Conservation (phyloP, 768 basidiomycete species). For the Psilocybe tampanensis region DNA sequence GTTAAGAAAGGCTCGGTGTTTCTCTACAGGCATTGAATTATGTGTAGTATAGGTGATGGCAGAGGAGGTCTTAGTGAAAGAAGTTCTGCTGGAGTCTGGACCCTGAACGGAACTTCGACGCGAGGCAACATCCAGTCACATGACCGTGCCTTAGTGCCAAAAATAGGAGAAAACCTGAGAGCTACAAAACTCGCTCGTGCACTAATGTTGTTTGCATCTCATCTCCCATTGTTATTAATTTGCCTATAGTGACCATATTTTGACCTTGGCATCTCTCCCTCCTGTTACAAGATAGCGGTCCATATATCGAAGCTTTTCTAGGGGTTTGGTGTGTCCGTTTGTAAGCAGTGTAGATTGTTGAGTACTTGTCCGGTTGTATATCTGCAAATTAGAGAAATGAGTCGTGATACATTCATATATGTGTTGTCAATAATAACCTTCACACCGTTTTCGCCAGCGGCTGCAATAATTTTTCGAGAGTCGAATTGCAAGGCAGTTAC, state of each 20-base stretch:
- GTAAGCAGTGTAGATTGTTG: conserved; percentile 82
- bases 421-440: conserved; percentile 53
- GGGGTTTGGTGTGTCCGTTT: conserved; percentile 93
- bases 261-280: conserved; percentile 81
- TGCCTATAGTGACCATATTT: conserved; percentile 87
- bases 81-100: too few relatives aligned
- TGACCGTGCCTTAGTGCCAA: too few relatives aligned
- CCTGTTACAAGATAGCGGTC: conserved; percentile 94
- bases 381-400: conserved; percentile 41
- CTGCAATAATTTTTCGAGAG: conserved; percentile 88
- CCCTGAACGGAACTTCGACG: too few relatives aligned
- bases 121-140: too few relatives aligned
- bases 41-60: background rate
- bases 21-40: conserved; percentile 4
- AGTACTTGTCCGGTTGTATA: conserved; percentile 94
- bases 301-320: conserved; percentile 90
- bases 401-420: background rate
- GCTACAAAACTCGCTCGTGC: too few relatives aligned
- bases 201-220: too few relatives aligned
- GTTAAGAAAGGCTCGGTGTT: background rate
- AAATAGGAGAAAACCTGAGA: too few relatives aligned
- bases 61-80: too few relatives aligned
- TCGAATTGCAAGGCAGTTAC: conserved; percentile 95
- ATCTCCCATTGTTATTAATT: background rate
- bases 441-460: conserved; percentile 90